These are phyloP conservation scores for Tremella mesenterica DNA, from an alignment of 768 basidiomycete genomes.

Conservation along the genomic window DNA sequence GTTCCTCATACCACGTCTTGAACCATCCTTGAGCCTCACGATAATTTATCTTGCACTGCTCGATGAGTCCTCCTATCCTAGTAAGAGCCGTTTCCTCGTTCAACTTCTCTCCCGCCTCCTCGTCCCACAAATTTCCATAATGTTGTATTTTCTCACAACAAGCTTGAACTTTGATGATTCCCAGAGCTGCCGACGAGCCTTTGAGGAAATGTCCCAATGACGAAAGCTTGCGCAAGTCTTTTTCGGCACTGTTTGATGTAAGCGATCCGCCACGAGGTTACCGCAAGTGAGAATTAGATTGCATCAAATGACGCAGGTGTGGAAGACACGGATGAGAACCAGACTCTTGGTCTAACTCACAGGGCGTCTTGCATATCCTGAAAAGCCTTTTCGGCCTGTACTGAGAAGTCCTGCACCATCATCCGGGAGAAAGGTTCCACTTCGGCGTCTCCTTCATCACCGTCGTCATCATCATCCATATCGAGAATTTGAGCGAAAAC, in stretches of 20 bases:
- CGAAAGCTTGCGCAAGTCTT: slow-evolving; percentile 61
- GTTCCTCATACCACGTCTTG: slow-evolving; percentile 50
- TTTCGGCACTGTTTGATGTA: slow-evolving; percentile 47
- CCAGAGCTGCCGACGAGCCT: slow-evolving; percentile 90
- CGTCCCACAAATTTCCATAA: slow-evolving; percentile 63
- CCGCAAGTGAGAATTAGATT: not conserved
- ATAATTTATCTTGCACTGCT: slow-evolving; percentile 60
- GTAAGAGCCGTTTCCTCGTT: slow-evolving; percentile 38
- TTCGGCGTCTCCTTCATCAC: slow-evolving; percentile 4
- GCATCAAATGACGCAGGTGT: not conserved
- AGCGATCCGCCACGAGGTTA: not conserved
- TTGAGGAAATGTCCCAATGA: slow-evolving; percentile 88
- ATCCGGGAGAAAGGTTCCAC: slow-evolving; percentile 59
- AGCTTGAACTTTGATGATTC: slow-evolving; percentile 67
- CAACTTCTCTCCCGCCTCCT: slow-evolving; percentile 34
- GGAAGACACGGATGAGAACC: not conserved
- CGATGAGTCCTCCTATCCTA: slow-evolving; percentile 55
- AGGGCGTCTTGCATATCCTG: slow-evolving; percentile 64
- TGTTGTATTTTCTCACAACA: slow-evolving; percentile 89
- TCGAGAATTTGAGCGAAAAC: slow-evolving; percentile 81
- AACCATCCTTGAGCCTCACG: slow-evolving; percentile 61
- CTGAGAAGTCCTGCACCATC: slow-evolving; percentile 73
- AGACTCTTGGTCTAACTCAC: slow-evolving; percentile 51
- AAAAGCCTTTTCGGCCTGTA: slow-evolving; percentile 70
- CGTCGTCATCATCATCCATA: slow-evolving; percentile 50